phyloP scores from a whole-genome alignment of 2,329 filamentous ascomycete genomes.

The Blastomyces gilchristii region DNA sequence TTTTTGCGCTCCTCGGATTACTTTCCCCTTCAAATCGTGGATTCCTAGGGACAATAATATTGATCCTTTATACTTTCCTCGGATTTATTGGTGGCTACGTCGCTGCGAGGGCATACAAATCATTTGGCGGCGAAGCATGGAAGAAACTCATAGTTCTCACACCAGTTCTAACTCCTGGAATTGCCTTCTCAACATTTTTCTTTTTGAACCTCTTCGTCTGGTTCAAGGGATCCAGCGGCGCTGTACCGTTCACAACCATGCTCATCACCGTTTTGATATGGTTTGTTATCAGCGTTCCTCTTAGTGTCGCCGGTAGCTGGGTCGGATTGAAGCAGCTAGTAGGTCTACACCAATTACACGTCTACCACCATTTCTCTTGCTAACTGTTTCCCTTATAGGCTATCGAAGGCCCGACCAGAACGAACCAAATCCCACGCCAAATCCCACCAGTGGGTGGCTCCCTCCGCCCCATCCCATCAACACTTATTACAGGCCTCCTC shows the following conservation, averaged over 20 bases:
- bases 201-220: constrained; percentile 92
- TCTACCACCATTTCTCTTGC: constrained; percentile 10
- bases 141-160: constrained; percentile 87
- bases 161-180: constrained; percentile 70
- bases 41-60: constrained; percentile 83
- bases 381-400: constrained; percentile 29
- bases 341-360: constrained; percentile 13
- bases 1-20: constrained; percentile 87
- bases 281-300: constrained; percentile 91
- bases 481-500: constrained; percentile 82
- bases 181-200: constrained; percentile 85
- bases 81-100: constrained; percentile 87
- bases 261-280: constrained; percentile 84
- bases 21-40: constrained; percentile 92
- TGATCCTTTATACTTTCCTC: constrained; percentile 86
- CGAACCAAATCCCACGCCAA: constrained; percentile 96
- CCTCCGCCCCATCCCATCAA: constrained; percentile 75
- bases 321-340: constrained; percentile 68
- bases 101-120: constrained; percentile 86
- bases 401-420: constrained; percentile 73
- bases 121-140: constrained; percentile 85
- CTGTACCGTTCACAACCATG: constrained; percentile 96
- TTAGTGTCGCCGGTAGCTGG: constrained; percentile 86
- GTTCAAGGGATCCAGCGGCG: constrained; percentile 83
- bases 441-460: constrained; percentile 79